A percentile compares a stretch with the other conserved stretches of the same genome.
Evolutionary conservation across 2,329 filamentous ascomycete species (phyloP).

Genomic region (Epichloe scottii): DNA sequence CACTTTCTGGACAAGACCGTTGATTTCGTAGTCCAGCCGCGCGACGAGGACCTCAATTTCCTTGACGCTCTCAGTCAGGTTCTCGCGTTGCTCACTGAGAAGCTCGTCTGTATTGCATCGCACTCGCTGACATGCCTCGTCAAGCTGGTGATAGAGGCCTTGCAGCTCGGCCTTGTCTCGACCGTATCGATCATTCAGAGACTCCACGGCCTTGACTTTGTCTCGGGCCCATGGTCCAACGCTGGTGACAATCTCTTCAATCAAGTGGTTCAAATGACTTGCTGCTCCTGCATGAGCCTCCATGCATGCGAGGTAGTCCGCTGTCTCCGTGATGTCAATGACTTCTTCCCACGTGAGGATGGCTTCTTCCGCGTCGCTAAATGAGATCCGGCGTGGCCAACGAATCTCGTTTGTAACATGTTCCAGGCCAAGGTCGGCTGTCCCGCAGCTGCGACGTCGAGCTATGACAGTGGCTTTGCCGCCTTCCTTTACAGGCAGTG

Average conservation of each 20-base stretch:
- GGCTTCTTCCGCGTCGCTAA: slow-evolving; percentile 64
- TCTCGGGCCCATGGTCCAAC: slow-evolving; percentile 49
- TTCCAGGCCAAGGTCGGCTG: slow-evolving; percentile 17
- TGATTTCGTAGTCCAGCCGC: slow-evolving; percentile 86
- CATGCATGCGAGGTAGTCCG: slow-evolving; percentile 15
- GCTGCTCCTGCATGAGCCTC: slow-evolving; percentile 38
- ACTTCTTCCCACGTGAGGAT: slow-evolving; percentile 54
- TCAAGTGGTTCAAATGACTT: slow-evolving; percentile 37
- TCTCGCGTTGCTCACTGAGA: slow-evolving; percentile 54
- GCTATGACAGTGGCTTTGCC: slow-evolving; percentile 38
- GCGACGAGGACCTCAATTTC: slow-evolving; percentile 72
- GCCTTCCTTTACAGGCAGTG: slow-evolving; percentile 35
- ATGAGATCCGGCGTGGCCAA: slow-evolving; percentile 63
- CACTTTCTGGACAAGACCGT: slow-evolving; percentile 65
- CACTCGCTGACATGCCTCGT: slow-evolving; percentile 57
- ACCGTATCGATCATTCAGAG: slow-evolving; percentile 49
- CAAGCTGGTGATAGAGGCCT: slow-evolving; percentile 53
- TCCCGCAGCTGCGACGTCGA: slow-evolving; percentile 47
- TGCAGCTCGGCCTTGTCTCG: slow-evolving; percentile 54
- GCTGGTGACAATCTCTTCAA: slow-evolving; percentile 37
- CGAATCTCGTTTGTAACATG: slow-evolving; percentile 39
- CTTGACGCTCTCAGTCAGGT: slow-evolving; percentile 58
- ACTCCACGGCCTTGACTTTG: slow-evolving; percentile 42
- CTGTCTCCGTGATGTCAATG: slow-evolving; percentile 24
- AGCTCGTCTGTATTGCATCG: slow-evolving; percentile 56